A percentile compares a stretch with the other conserved stretches of the same genome.
These are phyloP conservation scores for Sugiyamaella paludigena DNA, from an alignment of 1,139 yeast species.

Conservation along the genomic window DNA sequence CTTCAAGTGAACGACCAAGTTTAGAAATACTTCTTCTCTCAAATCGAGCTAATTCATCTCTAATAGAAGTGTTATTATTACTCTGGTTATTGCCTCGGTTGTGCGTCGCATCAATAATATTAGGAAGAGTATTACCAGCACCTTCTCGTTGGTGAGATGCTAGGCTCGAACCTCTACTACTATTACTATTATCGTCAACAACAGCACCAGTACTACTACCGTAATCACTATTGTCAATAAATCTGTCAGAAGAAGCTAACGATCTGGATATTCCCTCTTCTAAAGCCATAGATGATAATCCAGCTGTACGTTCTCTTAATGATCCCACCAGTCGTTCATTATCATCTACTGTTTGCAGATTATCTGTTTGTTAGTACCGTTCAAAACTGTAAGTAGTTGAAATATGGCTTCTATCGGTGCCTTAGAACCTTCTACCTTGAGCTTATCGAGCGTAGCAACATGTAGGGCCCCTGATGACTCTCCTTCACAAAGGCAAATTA, in stretches of 20 bases:
- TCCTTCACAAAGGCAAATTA: no score
- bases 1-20: not conserved
- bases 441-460: no score
- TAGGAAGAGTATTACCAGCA: no score
- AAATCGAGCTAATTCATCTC: conserved; percentile 16
- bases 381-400: not conserved
- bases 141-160: not conserved
- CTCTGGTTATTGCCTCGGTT: not conserved
- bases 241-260: conserved; percentile 4
- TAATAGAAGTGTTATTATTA: conserved; percentile 1
- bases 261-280: conserved; percentile 38
- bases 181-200: not conserved
- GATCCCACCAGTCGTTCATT: conserved; percentile 30
- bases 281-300: conserved; percentile 57
- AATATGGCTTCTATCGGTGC: not conserved
- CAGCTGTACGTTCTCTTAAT: conserved; percentile 64
- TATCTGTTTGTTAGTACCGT: conserved; percentile 1
- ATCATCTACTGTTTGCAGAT: conserved; percentile 7
- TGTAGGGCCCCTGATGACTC: not conserved
- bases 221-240: not conserved
- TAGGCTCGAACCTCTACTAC: not conserved
- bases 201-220: not conserved
- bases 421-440: no score
- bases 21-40: conserved; percentile 7
- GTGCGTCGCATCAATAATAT: not conserved